Evolutionary conservation across 2,329 filamentous ascomycete genomes (phyloP).

Genomic region (Cladosporium colombiae): DNA sequence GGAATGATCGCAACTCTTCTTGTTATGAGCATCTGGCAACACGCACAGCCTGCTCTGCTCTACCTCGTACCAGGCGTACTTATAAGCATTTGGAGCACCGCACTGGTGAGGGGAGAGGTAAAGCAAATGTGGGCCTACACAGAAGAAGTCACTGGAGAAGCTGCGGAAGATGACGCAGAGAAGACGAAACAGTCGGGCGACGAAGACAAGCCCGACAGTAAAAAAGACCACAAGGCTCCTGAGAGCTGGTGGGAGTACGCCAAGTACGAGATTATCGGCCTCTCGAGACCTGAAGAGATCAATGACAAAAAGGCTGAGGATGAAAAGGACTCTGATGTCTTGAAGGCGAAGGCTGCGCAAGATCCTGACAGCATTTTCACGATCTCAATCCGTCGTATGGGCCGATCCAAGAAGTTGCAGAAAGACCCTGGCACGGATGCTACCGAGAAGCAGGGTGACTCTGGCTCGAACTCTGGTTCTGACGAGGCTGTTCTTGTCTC

Average conservation of each 20-base stretch:
- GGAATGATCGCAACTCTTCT: slow-evolving; percentile 76
- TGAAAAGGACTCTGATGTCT: slow-evolving; percentile 14
- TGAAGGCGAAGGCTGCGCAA: slow-evolving; percentile 15
- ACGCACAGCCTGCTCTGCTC: slow-evolving; percentile 85
- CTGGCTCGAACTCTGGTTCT: slow-evolving; percentile 10
- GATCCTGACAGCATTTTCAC: slow-evolving; percentile 19
- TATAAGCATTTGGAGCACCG: slow-evolving; percentile 72
- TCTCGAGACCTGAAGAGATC: slow-evolving; percentile 6
- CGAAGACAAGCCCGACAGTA: slow-evolving; percentile 15
- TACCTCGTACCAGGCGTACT: slow-evolving; percentile 90
- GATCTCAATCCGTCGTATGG: slow-evolving; percentile 19
- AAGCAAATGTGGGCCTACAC: slow-evolving; percentile 78
- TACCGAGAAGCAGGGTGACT: not conserved
- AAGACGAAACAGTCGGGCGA: slow-evolving; percentile 21
- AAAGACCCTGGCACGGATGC: not conserved
- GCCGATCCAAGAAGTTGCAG: not conserved
- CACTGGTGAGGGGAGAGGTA: slow-evolving; percentile 69
- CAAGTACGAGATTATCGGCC: slow-evolving; percentile 17
- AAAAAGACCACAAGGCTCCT: slow-evolving; percentile 12
- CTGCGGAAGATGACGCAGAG: slow-evolving; percentile 28
- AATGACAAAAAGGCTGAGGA: slow-evolving; percentile 31
- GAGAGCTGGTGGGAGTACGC: slow-evolving; percentile 15
- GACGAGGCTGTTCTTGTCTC: slow-evolving; percentile 23
- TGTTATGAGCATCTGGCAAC: slow-evolving; percentile 75
- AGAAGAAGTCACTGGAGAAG: slow-evolving; percentile 58